Evolutionary conservation across 2,329 filamentous ascomycete species (phyloP), one percentile per base, ranked within the genome.

Genomic region (Cordyceps cateniannulata): DNA sequence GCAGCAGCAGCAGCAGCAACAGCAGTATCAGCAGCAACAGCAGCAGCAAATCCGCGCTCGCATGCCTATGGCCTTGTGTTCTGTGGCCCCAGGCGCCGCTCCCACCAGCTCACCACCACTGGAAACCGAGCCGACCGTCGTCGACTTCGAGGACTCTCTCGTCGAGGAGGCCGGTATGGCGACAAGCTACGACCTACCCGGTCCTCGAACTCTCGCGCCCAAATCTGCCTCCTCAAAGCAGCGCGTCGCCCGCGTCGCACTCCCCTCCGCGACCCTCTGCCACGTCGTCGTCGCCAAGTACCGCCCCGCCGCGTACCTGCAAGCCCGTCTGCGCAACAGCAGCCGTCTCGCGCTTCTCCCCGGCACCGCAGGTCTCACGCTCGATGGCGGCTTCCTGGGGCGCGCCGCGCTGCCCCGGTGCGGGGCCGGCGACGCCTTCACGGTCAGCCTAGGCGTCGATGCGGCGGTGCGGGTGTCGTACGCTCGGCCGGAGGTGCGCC

Each of bases 311-410:
- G 85, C 85, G 1, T 86, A 84, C 72, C 78, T 88, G 57, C 81
- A 82, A 63, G 83, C 83, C 18, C 76, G 77, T 56, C 70, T 88
- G 45, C 77, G 75, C 55, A 88, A 88, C 69, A 74, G 70, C 18
- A 83, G 79, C 67, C 79, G 77, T 63, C 75, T 85, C 48, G 81
- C 82, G 0, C 74, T 88, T 7, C 78, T 86, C 22, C 74, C 75
- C 54, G 85, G 84, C 5, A 76, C 77, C 1, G 77, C 78, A 0
- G 82, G 84, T 5, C 74, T 88, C 8, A 86, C 82, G 0, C 78
- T 88, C n/a, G 85, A 88, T 67, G 82, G 83, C 3, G 78, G 77
- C 9, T 88, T 87, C 71, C 73, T 88, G 40, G 83, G 84, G 4
- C 81, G 80, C 62, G 77, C 79, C 0, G 71, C 67, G 0, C 71